phyloP scores from a whole-genome alignment of 352 stramenopile genomes.

The Phytopythium helicoides region DNA sequence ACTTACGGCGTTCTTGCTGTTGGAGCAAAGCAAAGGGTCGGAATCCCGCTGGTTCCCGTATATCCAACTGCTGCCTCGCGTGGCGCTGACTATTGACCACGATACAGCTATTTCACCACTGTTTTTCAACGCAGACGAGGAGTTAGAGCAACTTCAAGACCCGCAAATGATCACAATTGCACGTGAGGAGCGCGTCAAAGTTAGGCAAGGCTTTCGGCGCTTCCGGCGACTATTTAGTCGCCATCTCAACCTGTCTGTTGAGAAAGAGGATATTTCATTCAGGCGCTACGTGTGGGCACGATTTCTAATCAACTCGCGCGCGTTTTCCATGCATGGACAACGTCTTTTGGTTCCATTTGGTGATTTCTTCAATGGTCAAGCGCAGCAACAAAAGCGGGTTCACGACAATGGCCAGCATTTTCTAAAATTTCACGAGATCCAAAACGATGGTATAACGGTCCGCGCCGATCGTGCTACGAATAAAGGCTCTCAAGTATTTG shows the following conservation, averaged over 20 bases:
- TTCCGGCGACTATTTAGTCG: constrained; percentile 45
- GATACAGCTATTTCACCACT: constrained; percentile 26
- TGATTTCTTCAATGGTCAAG: constrained; percentile 84
- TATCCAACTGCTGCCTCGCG: constrained; percentile 40
- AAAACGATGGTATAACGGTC: constrained; percentile 45
- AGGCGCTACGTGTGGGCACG: constrained; percentile 41
- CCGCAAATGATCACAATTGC: constrained; percentile 32
- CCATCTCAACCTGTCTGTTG: constrained; percentile 2
- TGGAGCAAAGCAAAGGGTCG: constrained; percentile 39
- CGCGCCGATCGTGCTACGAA: constrained; percentile 52
- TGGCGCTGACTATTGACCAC: constrained; percentile 6
- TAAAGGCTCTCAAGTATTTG: constrained; percentile 69
- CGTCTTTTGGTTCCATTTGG: constrained; percentile 85
- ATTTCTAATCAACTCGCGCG: constrained; percentile 72
- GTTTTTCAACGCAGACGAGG: constrained; percentile 21
- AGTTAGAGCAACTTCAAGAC: constrained; percentile 44
- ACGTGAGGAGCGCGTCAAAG: constrained; percentile 19
- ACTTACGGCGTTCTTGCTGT: constrained; percentile 59
- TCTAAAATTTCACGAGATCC: constrained; percentile 54
- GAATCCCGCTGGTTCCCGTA: constrained; percentile 56
- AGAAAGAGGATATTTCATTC: constrained; percentile 1
- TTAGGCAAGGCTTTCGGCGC: constrained; percentile 28
- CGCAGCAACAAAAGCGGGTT: constrained; percentile 21
- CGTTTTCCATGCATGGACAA: constrained; percentile 71
- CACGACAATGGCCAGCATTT: constrained; percentile 53